Evolutionary conservation across 768 basidiomycete species (phyloP), one percentile per base, ranked within the genome.

Genomic region (Lactarius sp.): DNA sequence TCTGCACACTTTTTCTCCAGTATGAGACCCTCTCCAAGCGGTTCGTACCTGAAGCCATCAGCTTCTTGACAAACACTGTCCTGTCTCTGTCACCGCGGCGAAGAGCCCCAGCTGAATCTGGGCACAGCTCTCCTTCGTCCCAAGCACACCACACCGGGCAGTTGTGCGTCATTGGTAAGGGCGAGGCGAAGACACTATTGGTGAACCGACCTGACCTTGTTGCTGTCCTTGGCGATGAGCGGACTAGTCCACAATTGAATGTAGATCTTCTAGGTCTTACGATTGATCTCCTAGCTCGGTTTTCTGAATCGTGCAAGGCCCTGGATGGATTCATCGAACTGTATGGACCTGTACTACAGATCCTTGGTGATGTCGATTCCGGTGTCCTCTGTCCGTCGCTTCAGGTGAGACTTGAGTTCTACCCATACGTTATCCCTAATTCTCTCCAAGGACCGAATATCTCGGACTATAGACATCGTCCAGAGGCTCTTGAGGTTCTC

Each of bases 11-110:
- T 3, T 85, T 92, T 72, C 74, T 87, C 39, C 86, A 98, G 75
- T 98, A 87, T 70, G 96, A 98, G 76, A 72, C 75, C 44, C 74
- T 91, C 33, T 95, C 94, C 3, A 92, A 92, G 70, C 85, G 95
- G 20, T 76, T 94, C 33, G 84, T 95, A 4, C 97, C 97, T 0
- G 97, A 99, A 74, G 90, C 84, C 7, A 71, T 92, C 60, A 95
- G 90, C 73, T 97, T 98, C 74, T 70, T 90, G 49, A 74, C 85
- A 41, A 88, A 88, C 66, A 72, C 85, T 13, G 73, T 93, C 44
- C 77, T 93, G 37, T 84, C 90, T 70, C 80, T 98, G 14, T 83
- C 85, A 2, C 92, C 92, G 0, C 83, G 85, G 66, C 67, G 69
- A 37, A 87, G 83, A 68, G 71, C 75, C 37, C 74, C 77, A 66